A percentile compares a stretch with the other conserved stretches of the same genome.
Conservation (phyloP, 1,139 yeast genomes). For the Kodamaea derodonti region DNA sequence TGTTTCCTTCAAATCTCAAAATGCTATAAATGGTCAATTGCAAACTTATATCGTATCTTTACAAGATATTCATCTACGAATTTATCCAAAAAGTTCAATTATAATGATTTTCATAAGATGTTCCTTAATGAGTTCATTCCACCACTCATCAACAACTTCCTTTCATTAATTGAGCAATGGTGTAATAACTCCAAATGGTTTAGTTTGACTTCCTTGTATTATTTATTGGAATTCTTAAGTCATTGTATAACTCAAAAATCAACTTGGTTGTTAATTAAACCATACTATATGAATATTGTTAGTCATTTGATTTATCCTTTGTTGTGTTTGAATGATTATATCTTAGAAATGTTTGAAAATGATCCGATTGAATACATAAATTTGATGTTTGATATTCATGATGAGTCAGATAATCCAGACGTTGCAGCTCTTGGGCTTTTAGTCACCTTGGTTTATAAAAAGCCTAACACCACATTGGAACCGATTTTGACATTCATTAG, state of each 20-base stretch:
- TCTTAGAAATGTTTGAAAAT: constrained; percentile 72
- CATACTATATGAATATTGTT: constrained; percentile 63
- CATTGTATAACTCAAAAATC: constrained; percentile 64
- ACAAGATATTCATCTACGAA: constrained; percentile 61
- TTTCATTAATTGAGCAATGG: constrained; percentile 72
- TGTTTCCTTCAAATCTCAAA: constrained; percentile 46
- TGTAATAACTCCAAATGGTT: constrained; percentile 65
- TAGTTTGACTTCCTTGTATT: constrained; percentile 60
- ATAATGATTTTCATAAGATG: constrained; percentile 45
- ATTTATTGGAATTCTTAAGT: constrained; percentile 66
- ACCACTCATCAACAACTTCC: constrained; percentile 60
- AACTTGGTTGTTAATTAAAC: constrained; percentile 69
- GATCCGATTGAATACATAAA: constrained; percentile 93
- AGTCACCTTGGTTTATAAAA: constrained; percentile 63
- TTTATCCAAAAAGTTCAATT: constrained; percentile 48
- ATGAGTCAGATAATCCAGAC: constrained; percentile 60
- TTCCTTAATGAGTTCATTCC: constrained; percentile 64
- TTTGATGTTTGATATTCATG: constrained; percentile 66
- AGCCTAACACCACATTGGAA: constrained; percentile 57
- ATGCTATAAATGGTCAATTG: constrained; percentile 88
- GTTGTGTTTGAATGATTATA: constrained; percentile 66
- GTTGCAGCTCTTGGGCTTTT: constrained; percentile 62
- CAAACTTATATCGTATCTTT: constrained; percentile 72
- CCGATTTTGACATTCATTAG: constrained; percentile 67
- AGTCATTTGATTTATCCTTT: constrained; percentile 77